Conservation (phyloP, 1,139 yeast species). For the Geotrichum restrictum region DNA sequence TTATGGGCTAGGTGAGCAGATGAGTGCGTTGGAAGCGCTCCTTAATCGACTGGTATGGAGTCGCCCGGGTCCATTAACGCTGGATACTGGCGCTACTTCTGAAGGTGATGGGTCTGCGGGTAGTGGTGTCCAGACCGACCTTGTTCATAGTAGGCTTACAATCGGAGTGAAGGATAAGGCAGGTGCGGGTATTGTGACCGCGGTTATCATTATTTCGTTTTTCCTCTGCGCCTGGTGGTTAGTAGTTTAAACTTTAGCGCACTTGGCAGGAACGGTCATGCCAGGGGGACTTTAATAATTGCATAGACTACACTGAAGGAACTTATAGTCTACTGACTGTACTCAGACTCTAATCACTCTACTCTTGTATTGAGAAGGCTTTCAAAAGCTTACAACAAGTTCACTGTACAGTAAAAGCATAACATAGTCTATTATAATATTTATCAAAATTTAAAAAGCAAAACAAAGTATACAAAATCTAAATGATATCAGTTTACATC, state of each 20-base stretch:
- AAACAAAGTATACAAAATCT: neutral
- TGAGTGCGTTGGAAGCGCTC: constrained; percentile 77
- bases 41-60: constrained; percentile 48
- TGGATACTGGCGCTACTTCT: constrained; percentile 48
- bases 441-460: neutral
- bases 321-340: too few relatives aligned
- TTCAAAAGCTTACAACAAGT: too few relatives aligned
- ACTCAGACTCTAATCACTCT: too few relatives aligned
- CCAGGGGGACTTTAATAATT: too few relatives aligned
- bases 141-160: constrained; percentile 5
- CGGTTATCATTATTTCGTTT: constrained; percentile 59
- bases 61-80: constrained; percentile 44
- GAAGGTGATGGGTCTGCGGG: constrained; percentile 34
- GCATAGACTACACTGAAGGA: too few relatives aligned
- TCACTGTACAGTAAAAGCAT: too few relatives aligned
- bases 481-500: neutral
- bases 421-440: neutral
- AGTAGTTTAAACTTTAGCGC: constrained; percentile 33
- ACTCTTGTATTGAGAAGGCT: too few relatives aligned
- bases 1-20: constrained; percentile 93
- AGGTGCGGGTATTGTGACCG: constrained; percentile 83
- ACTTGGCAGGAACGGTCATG: too few relatives aligned
- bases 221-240: constrained; percentile 73
- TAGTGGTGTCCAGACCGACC: constrained; percentile 11
- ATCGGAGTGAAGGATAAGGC: constrained; percentile 57